Conservation (phyloP, 1,284 basidiomycete species). For the Austropuccinia psidii region DNA sequence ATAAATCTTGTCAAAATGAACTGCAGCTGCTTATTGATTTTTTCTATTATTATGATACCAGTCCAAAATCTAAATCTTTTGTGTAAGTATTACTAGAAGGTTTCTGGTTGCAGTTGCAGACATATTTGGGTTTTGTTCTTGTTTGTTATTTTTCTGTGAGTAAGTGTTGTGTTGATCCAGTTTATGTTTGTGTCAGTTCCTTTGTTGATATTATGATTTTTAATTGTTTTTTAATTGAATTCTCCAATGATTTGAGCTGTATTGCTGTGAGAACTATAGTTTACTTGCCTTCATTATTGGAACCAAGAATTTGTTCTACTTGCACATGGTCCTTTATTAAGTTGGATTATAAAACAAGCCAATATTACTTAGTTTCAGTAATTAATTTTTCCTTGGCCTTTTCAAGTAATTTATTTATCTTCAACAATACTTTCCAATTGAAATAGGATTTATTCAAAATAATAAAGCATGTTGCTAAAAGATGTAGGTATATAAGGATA, state of each 20-base stretch:
- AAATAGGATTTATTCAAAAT: background rate
- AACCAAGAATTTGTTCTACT: background rate
- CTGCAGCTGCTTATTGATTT: background rate
- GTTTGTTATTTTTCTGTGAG: too few relatives aligned
- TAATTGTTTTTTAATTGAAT: too few relatives aligned
- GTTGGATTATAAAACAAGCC: background rate
- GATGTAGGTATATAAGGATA: too few relatives aligned
- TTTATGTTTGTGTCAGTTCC: too few relatives aligned
- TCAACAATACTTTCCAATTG: too few relatives aligned
- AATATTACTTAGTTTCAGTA: background rate
- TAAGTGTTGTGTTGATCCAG: too few relatives aligned
- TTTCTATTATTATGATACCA: background rate
- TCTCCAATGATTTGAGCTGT: too few relatives aligned
- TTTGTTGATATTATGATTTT: too few relatives aligned
- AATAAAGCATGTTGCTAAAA: too few relatives aligned
- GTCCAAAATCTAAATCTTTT: background rate
- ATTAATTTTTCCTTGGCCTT: background rate
- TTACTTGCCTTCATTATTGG: too few relatives aligned
- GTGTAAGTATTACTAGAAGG: background rate
- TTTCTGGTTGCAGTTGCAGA: background rate
- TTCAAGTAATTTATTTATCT: background rate
- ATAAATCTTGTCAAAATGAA: background rate
- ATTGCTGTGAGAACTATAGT: too few relatives aligned
- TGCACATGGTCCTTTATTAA: background rate
- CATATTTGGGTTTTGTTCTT: too few relatives aligned